A percentile compares a stretch with the other conserved stretches of the same genome.
phyloP scores from a whole-genome alignment of 78 protist genomes.

The Dictyostelium purpureum region DNA sequence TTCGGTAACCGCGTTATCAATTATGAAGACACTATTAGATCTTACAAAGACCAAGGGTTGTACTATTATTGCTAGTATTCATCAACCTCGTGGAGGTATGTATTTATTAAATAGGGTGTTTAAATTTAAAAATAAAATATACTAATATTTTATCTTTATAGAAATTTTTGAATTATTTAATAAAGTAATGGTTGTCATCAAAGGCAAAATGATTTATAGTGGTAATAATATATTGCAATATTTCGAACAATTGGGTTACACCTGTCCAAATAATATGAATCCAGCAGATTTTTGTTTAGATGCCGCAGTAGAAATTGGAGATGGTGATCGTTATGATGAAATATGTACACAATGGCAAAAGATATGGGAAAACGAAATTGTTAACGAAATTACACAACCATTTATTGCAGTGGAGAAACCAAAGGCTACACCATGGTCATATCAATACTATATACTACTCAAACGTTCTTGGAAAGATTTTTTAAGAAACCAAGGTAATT shows the following conservation, averaged over 20 bases:
- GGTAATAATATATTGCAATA: constrained; percentile 3
- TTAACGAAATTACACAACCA: not conserved
- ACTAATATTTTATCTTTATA: too few species aligned
- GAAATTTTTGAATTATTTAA: constrained; percentile 39
- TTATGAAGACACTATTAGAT: constrained; percentile 38
- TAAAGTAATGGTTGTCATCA: constrained; percentile 30
- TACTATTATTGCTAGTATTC: constrained; percentile 39
- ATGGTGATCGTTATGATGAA: constrained; percentile 2
- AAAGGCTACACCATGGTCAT: not conserved
- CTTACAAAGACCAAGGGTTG: constrained; percentile 9
- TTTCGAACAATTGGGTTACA: not conserved
- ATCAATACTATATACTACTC: not conserved
- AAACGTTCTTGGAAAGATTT: constrained; percentile 16
- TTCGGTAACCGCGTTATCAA: constrained; percentile 3
- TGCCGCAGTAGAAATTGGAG: constrained; percentile 15
- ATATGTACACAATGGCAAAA: constrained; percentile 29
- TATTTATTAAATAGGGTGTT: too few species aligned
- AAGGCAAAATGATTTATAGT: constrained; percentile 44
- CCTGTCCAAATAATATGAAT: constrained; percentile 37
- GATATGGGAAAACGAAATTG: not conserved
- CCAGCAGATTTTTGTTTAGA: constrained; percentile 69
- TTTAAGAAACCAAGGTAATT: constrained; percentile 38
- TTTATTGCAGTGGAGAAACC: not conserved
- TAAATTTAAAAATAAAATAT: too few species aligned
- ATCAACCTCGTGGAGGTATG: constrained; percentile 68